Evolutionary conservation across 768 basidiomycete species (phyloP), one percentile per base, ranked within the genome.

Genomic region (Panaeolus papilionaceus): DNA sequence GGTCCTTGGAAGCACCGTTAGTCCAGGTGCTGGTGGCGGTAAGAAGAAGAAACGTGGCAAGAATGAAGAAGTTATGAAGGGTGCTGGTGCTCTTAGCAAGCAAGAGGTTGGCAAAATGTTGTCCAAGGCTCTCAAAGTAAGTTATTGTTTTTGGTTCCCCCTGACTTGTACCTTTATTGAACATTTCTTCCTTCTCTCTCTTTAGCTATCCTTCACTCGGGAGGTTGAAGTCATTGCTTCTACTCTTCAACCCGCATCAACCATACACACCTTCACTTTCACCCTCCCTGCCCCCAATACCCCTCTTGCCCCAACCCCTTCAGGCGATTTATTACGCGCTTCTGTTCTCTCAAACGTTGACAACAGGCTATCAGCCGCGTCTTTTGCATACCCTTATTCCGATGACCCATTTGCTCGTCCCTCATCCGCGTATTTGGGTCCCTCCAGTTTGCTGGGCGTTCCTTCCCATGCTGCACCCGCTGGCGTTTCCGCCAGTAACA

Each of bases 221-320:
- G 95, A 97, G 77, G 93, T 96, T 49, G 95, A 96, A 76, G 91
- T 98, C 66, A 92, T 98, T 75, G 94, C 95, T 14, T 95, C 95
- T n/a, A 94, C 95, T 23, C 86, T 96, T 10, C 94, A 96, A 72
- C 96, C 96, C 7, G 92, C 96, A 0, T 94, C 93, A 6, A 98
- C 95, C 16, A 90, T 95, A 54, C 95, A 98, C 76, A 92, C 89
- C 0, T 98, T 98, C 80, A 92, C 93, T 3, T 98, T 98, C 75
- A 90, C 87, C 8, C 85, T 95, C 61, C 91, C 93, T 61, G 88
- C 92, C 4, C 88, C 92, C 11, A 87, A 84, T 47, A 92, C 91
- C 1, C 91, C 93, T 12, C 84, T 93, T 6, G 92, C 92, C 0
- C 90, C 94, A 3, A 88, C 89, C 4, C 86, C 89, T 2, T 90